Evolutionary conservation across 2,329 filamentous ascomycete genomes (phyloP).

Genomic region (Epichloe hybrida): DNA sequence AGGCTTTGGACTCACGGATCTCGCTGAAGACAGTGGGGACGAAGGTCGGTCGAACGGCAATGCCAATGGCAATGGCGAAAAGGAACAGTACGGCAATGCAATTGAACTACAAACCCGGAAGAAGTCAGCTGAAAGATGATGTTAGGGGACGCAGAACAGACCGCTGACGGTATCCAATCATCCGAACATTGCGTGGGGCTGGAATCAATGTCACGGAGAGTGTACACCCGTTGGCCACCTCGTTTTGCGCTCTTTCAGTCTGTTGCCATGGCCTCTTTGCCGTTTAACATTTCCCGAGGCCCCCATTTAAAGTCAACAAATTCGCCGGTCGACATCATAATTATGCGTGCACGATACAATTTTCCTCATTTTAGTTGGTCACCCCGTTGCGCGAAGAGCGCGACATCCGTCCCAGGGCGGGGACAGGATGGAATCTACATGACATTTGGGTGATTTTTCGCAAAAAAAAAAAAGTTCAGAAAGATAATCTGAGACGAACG

Average conservation of each 20-base stretch:
- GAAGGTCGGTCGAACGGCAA: constrained; percentile 31
- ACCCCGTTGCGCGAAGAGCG: neutral
- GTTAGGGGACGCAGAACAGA: constrained; percentile 10
- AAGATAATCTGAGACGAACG: constrained; percentile 3
- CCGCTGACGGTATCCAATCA: neutral
- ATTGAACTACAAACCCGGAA: constrained; percentile 40
- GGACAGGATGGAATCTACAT: neutral
- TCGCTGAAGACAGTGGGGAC: constrained; percentile 65
- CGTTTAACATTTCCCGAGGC: constrained; percentile 5
- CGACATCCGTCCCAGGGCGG: neutral
- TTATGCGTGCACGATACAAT: constrained; percentile 3
- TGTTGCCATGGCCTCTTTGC: neutral
- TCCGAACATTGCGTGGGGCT: neutral
- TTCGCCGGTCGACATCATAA: constrained; percentile 6
- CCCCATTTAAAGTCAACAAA: constrained; percentile 1
- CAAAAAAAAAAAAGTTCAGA: constrained; percentile 3
- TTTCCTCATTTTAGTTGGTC: neutral
- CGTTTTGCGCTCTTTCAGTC: neutral
- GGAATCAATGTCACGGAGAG: neutral
- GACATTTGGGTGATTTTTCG: constrained; percentile 2
- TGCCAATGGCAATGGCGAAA: constrained; percentile 30
- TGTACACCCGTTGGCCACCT: neutral
- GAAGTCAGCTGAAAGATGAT: constrained; percentile 25
- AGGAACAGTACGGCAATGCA: constrained; percentile 24
- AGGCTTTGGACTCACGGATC: constrained; percentile 63